phyloP scores from a whole-genome alignment of 805 yeast genomes.

The Yamadazyma kitorensis region DNA sequence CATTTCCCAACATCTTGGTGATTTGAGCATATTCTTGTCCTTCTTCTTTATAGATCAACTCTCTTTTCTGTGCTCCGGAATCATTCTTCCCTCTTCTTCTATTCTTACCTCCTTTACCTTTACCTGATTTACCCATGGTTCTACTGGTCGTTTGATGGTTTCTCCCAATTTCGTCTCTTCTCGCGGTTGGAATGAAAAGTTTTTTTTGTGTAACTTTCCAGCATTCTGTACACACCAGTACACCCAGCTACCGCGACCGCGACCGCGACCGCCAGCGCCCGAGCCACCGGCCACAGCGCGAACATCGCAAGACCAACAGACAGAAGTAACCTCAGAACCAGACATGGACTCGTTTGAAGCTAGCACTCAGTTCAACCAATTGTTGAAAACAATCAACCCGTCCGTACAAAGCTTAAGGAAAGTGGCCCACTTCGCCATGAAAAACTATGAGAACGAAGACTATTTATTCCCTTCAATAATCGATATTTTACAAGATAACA shows the following conservation, averaged over 20 bases:
- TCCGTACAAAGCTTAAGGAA: constrained; percentile 49
- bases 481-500: constrained; percentile 50
- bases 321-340: too few relatives aligned
- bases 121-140: constrained; percentile 78
- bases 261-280: too few relatives aligned
- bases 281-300: too few relatives aligned
- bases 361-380: constrained; percentile 67
- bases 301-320: too few relatives aligned
- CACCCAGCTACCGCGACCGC: too few relatives aligned
- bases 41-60: constrained; percentile 85
- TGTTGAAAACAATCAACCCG: constrained; percentile 64
- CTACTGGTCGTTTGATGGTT: too few relatives aligned
- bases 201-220: too few relatives aligned
- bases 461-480: constrained; percentile 66
- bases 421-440: constrained; percentile 55
- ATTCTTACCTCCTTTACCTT: constrained; percentile 87
- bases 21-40: constrained; percentile 99
- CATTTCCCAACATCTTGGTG: constrained; percentile 97
- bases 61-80: constrained; percentile 88
- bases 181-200: too few relatives aligned
- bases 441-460: constrained; percentile 58
- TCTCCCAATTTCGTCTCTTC: too few relatives aligned
- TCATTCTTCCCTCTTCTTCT: constrained; percentile 99
- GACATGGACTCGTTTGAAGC: constrained; percentile 89
- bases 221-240: too few relatives aligned